Evolutionary conservation across 805 yeast species (phyloP).

Genomic region (Monosporozyma aerobia): DNA sequence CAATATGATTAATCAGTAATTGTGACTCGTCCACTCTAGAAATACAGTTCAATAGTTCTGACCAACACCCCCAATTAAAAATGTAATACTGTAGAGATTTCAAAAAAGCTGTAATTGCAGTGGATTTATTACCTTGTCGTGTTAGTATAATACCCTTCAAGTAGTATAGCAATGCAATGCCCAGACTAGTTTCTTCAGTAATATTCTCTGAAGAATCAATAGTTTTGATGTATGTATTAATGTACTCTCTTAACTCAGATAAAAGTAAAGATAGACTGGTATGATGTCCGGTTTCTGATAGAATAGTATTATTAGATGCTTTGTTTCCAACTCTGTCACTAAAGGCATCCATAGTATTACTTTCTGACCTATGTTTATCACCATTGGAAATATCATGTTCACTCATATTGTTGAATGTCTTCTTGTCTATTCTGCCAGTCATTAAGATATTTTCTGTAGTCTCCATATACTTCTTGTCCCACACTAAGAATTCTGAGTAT

Average conservation of each 20-base stretch:
- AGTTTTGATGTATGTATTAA: background rate
- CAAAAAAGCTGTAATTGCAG: conserved; percentile 54
- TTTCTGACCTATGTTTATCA: conserved; percentile 2
- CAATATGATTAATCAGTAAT: conserved; percentile 32
- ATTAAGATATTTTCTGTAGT: conserved; percentile 59
- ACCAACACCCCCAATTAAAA: conserved; percentile 92
- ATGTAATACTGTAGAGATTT: conserved; percentile 62
- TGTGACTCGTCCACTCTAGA: conserved; percentile 53
- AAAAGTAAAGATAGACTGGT: conserved; percentile 29
- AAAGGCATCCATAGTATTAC: background rate
- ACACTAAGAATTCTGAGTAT: conserved; percentile 63
- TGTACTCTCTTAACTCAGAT: conserved; percentile 32
- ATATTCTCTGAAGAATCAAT: background rate
- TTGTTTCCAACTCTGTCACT: background rate
- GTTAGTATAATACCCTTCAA: conserved; percentile 61
- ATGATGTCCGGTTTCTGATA: conserved; percentile 17
- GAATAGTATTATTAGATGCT: background rate
- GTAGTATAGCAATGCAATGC: conserved; percentile 54
- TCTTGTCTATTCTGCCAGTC: conserved; percentile 18
- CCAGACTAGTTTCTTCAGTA: conserved; percentile 8
- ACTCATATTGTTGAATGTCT: conserved; percentile 1
- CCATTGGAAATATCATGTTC: background rate
- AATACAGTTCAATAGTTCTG: conserved; percentile 59
- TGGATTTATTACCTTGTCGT: conserved; percentile 42
- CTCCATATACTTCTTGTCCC: conserved; percentile 69